These are phyloP conservation scores for Rhizoclosmatium sp. DNA, from an alignment of 192 early-diverging fungal species.

Conservation along the genomic window DNA sequence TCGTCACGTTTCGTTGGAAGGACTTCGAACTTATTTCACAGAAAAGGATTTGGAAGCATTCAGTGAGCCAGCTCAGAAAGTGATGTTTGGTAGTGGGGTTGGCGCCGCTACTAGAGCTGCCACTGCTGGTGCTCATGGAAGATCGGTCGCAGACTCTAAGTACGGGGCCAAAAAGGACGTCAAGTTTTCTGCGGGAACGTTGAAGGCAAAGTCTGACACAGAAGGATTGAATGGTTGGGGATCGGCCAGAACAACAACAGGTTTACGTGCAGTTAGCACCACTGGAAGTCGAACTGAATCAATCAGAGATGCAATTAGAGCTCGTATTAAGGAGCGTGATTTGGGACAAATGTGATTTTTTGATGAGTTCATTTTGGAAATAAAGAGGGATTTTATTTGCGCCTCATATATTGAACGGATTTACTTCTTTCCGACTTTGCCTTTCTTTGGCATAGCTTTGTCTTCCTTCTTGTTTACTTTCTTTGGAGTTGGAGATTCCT, in stretches of 20 bases:
- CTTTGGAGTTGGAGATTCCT: background rate
- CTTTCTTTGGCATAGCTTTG: background rate
- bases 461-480: background rate
- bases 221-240: conserved; percentile 25
- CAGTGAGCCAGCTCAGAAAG: conserved; percentile 18
- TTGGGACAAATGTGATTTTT: background rate
- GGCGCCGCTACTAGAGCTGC: background rate
- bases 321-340: conserved; percentile 33
- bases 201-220: conserved; percentile 33
- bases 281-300: conserved; percentile 25
- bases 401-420: no score
- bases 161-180: conserved; percentile 14
- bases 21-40: conserved; percentile 32
- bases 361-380: no score
- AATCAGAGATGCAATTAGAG: conserved; percentile 30
- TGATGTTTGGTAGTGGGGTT: conserved; percentile 23
- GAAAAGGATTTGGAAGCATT: conserved; percentile 35
- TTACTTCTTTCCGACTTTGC: background rate
- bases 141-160: background rate
- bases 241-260: background rate
- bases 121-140: background rate
- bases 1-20: conserved; percentile 22
- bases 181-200: background rate
- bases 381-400: no score
- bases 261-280: background rate